phyloP scores from a whole-genome alignment of 2,329 filamentous ascomycete genomes.

The Aureobasidium sp. region DNA sequence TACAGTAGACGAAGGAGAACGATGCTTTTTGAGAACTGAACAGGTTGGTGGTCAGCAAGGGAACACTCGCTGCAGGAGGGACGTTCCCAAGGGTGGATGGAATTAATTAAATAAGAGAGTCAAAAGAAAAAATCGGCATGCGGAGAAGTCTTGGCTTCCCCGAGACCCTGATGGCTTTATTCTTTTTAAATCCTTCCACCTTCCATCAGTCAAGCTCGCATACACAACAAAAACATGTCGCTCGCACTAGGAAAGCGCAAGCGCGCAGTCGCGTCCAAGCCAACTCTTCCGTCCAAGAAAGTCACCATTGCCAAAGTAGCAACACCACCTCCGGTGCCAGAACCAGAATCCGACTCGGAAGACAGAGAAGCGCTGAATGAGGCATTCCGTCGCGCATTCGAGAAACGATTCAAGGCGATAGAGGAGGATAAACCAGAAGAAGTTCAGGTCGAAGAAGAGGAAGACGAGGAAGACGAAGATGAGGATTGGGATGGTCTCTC shows the following conservation, averaged over 20 bases:
- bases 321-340: conserved; percentile 9
- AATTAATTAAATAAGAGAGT: background rate
- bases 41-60: background rate
- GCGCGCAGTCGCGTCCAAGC: conserved; percentile 25
- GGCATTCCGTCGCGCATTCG: conserved; percentile 77
- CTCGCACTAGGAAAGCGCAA: conserved; percentile 41
- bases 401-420: conserved; percentile 77
- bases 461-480: conserved; percentile 24
- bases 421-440: conserved; percentile 25
- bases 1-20: no score
- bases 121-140: background rate
- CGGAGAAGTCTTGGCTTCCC: conserved; percentile 12
- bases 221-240: conserved; percentile 26
- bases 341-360: conserved; percentile 31
- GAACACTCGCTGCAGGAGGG: background rate
- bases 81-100: background rate
- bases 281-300: conserved; percentile 18
- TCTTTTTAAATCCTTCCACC: background rate
- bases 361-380: conserved; percentile 52
- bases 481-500: conserved; percentile 15
- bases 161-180: conserved; percentile 1
- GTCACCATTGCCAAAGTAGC: background rate
- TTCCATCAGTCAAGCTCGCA: background rate
- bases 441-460: conserved; percentile 24
- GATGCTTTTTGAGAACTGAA: background rate